A percentile compares a stretch with the other conserved stretches of the same genome.
Evolutionary conservation across 257 asterid genomes (phyloP).

Genomic region (Solanum paucissectum): DNA sequence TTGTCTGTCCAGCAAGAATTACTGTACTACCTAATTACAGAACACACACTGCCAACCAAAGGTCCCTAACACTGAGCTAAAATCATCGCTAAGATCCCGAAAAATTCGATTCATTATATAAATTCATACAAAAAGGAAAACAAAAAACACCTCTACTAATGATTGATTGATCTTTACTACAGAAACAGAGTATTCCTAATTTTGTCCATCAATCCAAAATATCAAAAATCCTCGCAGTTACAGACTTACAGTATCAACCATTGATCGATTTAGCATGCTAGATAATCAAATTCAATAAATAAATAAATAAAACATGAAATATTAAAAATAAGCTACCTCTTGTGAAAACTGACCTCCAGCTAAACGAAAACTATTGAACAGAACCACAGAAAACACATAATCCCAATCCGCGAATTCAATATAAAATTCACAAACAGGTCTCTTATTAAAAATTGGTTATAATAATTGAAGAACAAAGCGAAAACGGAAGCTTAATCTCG

Average conservation of each 20-base stretch:
- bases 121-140: background rate
- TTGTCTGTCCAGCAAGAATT: background rate
- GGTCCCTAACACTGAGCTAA: background rate
- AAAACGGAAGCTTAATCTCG: slow-evolving; percentile 22
- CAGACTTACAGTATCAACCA: background rate
- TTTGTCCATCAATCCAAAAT: background rate
- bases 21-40: background rate
- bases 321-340: background rate
- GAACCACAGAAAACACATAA: background rate
- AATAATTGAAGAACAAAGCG: background rate
- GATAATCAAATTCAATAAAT: background rate
- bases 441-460: slow-evolving; percentile 6
- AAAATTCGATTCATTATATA: background rate
- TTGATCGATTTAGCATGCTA: background rate
- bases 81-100: background rate
- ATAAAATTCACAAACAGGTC: background rate
- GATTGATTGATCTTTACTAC: background rate
- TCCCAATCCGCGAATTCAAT: background rate
- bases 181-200: background rate
- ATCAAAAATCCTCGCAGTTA: background rate
- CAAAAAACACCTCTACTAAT: background rate
- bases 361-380: background rate
- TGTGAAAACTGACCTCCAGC: background rate
- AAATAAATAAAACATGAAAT: background rate
- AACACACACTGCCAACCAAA: background rate